phyloP scores from a whole-genome alignment of 1,139 yeast species.

The Nakaseomyces nivariensis region DNA sequence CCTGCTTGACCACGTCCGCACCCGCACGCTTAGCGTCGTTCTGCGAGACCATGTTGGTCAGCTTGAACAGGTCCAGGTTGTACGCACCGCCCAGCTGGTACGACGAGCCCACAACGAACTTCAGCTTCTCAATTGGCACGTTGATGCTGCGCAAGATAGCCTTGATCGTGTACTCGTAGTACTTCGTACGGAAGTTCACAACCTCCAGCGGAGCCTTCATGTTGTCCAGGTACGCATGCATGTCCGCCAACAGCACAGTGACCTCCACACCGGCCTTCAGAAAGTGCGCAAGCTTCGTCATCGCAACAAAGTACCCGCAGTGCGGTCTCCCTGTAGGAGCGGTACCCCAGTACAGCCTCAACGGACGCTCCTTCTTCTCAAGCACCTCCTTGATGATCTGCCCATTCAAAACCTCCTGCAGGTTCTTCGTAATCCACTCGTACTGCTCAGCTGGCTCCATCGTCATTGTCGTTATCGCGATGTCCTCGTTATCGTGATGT shows the following conservation, averaged over 20 bases:
- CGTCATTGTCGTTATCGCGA: not conserved
- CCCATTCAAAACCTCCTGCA: slow-evolving; percentile 85
- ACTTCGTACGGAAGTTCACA: slow-evolving; percentile 78
- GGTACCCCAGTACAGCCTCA: slow-evolving; percentile 92
- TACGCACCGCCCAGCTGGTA: slow-evolving; percentile 73
- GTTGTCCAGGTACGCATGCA: slow-evolving; percentile 94
- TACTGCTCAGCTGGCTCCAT: slow-evolving; percentile 51
- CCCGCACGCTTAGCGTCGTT: slow-evolving; percentile 99
- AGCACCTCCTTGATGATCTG: slow-evolving; percentile 80
- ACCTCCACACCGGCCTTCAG: slow-evolving; percentile 95
- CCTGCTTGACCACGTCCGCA: slow-evolving; percentile 98
- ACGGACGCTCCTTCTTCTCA: slow-evolving; percentile 70
- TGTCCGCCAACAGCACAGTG: slow-evolving; percentile 85
- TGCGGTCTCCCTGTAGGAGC: slow-evolving; percentile 97
- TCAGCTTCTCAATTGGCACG: slow-evolving; percentile 83
- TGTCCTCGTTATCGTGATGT: no score
- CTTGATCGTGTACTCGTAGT: slow-evolving; percentile 76
- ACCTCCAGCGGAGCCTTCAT: slow-evolving; percentile 97
- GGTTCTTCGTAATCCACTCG: slow-evolving; percentile 68
- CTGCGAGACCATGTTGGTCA: slow-evolving; percentile 76
- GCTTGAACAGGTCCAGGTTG: slow-evolving; percentile 78
- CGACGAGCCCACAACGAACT: slow-evolving; percentile 77
- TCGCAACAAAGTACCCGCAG: slow-evolving; percentile 96
- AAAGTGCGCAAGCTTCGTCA: slow-evolving; percentile 93
- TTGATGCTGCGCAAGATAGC: slow-evolving; percentile 75